Percentiles rank a stretch among this genome's conserved stretches.
Conservation (phyloP, 345 rosid species). For the Gossypium mustelinum region DNA sequence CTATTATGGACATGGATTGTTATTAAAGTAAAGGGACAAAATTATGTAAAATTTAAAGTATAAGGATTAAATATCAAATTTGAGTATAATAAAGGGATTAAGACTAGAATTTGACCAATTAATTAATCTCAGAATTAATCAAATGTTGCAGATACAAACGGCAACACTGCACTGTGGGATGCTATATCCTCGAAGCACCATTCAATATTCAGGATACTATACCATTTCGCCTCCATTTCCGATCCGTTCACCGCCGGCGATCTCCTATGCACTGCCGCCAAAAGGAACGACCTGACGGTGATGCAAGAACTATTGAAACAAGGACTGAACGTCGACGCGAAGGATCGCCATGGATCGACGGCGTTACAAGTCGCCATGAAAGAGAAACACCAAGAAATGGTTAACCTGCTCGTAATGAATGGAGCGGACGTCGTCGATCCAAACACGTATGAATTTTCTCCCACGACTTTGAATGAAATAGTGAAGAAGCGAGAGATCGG, state of each 20-base stretch:
- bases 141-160: slow-evolving; percentile 49
- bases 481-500: slow-evolving; percentile 42
- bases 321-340: slow-evolving; percentile 50
- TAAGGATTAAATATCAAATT: no score
- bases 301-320: slow-evolving; percentile 58
- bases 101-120: no score
- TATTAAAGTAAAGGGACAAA: no score
- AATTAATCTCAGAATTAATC: background rate
- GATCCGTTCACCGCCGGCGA: slow-evolving; percentile 62
- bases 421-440: slow-evolving; percentile 52
- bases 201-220: slow-evolving; percentile 56
- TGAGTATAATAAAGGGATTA: no score
- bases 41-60: no score
- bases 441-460: slow-evolving; percentile 21
- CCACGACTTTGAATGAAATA: slow-evolving; percentile 35
- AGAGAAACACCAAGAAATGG: slow-evolving; percentile 57
- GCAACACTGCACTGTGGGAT: slow-evolving; percentile 78
- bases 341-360: slow-evolving; percentile 53
- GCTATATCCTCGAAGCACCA: slow-evolving; percentile 59
- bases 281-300: slow-evolving; percentile 46
- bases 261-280: slow-evolving; percentile 74
- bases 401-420: slow-evolving; percentile 51
- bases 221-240: slow-evolving; percentile 52
- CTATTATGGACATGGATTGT: no score
- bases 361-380: slow-evolving; percentile 62